Base-by-base conservation (phyloP, 1,284 basidiomycete species). In the Cryptococcus hybrid region DNA sequence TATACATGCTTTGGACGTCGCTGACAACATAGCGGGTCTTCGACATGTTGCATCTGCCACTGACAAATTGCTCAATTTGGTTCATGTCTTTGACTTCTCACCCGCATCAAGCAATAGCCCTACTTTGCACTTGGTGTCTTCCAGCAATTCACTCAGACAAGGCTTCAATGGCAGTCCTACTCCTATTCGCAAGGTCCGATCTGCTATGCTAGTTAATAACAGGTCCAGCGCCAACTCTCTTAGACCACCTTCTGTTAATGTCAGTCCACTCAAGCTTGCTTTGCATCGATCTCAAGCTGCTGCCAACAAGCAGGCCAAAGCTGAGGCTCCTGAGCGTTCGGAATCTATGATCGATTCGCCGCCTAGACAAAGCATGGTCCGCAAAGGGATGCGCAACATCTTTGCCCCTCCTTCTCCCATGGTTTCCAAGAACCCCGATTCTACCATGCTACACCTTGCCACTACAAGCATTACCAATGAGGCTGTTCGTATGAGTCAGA, bases 351-450 rank as follows among this genome's bases (percentile, higher is more conserved):
- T n/a, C 34, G 7, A n/a, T 37, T 15, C 52, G 15, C 43, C 52
- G 6, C 57, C 54, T 2, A 52, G 54, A 34, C 60, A 60, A 18
- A 68, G 68, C 52, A 45, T 74, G 54, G 68, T 75, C 5, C 58
- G 65, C 24, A 63, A 66, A 54, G 70, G 70, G 5, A 67, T 73
- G 63, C 65, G 68, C 18, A 71, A 71, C 55, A 61, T 71, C 24
- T 70, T 76, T 42, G 67, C 71, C 3, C 67, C 1, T 49, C 60
- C 13, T 18, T 1, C 18, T 18, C 18, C 18, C 18, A 18, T 18
- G 18, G 18, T 18, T 18, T 18, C 18, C 18, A 18, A 18, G 18
- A 18, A 18, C 18, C 18, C 18, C 18, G 18, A 18, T 18, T 18
- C 18, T 18, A 18, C 18, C 18, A 18, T 18, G 18, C 18, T 18